Conservation (phyloP, 2,329 filamentous ascomycete genomes). For the Allantophomopsis cytisporea region DNA sequence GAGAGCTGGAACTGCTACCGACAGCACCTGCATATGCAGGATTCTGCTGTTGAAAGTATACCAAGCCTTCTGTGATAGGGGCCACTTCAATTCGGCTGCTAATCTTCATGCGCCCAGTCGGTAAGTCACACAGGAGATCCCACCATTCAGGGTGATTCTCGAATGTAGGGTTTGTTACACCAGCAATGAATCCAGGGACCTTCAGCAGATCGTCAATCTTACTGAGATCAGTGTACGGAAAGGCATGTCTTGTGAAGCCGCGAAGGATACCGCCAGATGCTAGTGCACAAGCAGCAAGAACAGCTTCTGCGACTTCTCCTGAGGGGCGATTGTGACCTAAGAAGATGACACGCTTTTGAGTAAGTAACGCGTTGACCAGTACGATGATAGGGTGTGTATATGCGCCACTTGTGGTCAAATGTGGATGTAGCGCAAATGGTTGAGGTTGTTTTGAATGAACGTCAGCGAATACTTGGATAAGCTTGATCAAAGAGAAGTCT, state of each 20-base stretch:
- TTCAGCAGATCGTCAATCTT: constrained; percentile 95
- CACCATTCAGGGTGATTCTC: constrained; percentile 95
- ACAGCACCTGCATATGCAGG: constrained; percentile 37
- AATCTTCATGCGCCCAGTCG: constrained; percentile 88
- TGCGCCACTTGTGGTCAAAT: constrained; percentile 83
- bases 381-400: constrained; percentile 92
- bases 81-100: constrained; percentile 76
- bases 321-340: constrained; percentile 91
- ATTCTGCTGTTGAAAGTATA: constrained; percentile 79
- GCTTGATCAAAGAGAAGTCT: constrained; percentile 93
- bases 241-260: constrained; percentile 90
- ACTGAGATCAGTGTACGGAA: constrained; percentile 94
- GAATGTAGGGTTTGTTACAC: constrained; percentile 94
- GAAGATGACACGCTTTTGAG: constrained; percentile 93
- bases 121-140: constrained; percentile 90
- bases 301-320: constrained; percentile 93
- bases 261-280: constrained; percentile 85
- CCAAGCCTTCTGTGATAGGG: constrained; percentile 67
- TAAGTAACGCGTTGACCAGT: constrained; percentile 84
- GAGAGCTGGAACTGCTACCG: constrained; percentile 19
- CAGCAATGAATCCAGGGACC: constrained; percentile 93
- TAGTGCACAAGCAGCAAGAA: constrained; percentile 88
- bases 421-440: constrained; percentile 74
- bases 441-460: constrained; percentile 73
- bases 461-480: constrained; percentile 87